phyloP scores from a whole-genome alignment of 306 rosid species.

The Mimosa bimucronata region DNA sequence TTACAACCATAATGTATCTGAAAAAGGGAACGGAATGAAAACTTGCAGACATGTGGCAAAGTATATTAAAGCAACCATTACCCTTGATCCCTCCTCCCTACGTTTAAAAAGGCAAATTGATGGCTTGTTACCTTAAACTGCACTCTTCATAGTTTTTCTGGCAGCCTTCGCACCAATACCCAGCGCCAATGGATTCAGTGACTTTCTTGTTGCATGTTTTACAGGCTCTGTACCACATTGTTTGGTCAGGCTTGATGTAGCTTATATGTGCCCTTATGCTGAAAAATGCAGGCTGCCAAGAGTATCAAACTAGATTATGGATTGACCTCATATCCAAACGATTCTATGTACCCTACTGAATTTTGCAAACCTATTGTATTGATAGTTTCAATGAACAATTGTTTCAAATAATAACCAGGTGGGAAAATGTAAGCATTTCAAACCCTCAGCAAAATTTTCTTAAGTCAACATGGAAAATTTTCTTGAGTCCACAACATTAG shows the following conservation, averaged over 20 bases:
- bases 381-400: not conserved
- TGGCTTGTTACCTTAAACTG: slow-evolving; percentile 55
- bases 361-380: not conserved
- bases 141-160: slow-evolving; percentile 72
- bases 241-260: slow-evolving; percentile 74
- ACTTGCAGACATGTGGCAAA: not conserved
- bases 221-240: slow-evolving; percentile 94
- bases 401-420: not conserved
- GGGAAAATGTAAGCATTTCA: not conserved
- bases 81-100: not conserved
- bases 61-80: not conserved
- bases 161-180: slow-evolving; percentile 88
- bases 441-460: not conserved
- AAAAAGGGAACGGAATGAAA: slow-evolving; percentile 11
- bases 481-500: not conserved
- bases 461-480: not conserved
- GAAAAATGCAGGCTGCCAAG: slow-evolving; percentile 67
- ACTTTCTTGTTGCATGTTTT: slow-evolving; percentile 88
- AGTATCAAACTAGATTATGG: slow-evolving; percentile 3
- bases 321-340: not conserved
- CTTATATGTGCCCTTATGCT: slow-evolving; percentile 69
- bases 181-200: slow-evolving; percentile 72
- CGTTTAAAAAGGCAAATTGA: not conserved
- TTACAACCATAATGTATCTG: slow-evolving; percentile 69
- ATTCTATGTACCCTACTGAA: not conserved